Conservation (phyloP, 495 filamentous ascomycete species). For the Penicillium goetzii region DNA sequence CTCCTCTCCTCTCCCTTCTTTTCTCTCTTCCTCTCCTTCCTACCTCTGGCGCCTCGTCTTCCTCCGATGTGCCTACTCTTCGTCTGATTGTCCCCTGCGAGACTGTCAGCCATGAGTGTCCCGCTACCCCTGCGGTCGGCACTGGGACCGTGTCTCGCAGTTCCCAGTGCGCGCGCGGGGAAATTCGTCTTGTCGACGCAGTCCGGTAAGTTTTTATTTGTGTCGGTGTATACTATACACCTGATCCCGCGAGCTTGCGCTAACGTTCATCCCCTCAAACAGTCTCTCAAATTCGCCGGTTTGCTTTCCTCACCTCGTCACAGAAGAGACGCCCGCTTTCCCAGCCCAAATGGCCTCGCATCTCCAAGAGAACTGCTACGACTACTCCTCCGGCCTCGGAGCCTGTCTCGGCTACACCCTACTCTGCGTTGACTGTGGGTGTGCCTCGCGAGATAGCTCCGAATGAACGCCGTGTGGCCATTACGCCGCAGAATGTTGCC, state of each 20-base stretch:
- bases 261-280: constrained; percentile 11
- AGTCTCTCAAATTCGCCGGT: constrained; percentile 26
- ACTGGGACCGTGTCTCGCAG: constrained; percentile 39
- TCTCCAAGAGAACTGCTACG: constrained; percentile 33
- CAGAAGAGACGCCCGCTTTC: constrained; percentile 12
- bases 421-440: constrained; percentile 68
- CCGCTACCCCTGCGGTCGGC: constrained; percentile 37
- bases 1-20: constrained; percentile 6
- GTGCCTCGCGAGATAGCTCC: constrained; percentile 71
- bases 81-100: constrained; percentile 15
- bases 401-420: constrained; percentile 65
- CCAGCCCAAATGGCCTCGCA: constrained; percentile 22
- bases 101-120: constrained; percentile 35
- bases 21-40: constrained; percentile 11
- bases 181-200: constrained; percentile 27
- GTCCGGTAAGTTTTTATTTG: constrained; percentile 28
- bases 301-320: constrained; percentile 15
- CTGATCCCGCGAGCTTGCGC: background rate
- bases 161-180: constrained; percentile 31
- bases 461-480: constrained; percentile 75
- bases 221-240: background rate
- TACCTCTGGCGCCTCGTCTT: background rate
- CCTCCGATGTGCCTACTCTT: constrained; percentile 11
- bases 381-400: constrained; percentile 38
- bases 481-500: constrained; percentile 78